Evolutionary conservation across 805 yeast genomes (phyloP).

Genomic region (Candida krabiensis): DNA sequence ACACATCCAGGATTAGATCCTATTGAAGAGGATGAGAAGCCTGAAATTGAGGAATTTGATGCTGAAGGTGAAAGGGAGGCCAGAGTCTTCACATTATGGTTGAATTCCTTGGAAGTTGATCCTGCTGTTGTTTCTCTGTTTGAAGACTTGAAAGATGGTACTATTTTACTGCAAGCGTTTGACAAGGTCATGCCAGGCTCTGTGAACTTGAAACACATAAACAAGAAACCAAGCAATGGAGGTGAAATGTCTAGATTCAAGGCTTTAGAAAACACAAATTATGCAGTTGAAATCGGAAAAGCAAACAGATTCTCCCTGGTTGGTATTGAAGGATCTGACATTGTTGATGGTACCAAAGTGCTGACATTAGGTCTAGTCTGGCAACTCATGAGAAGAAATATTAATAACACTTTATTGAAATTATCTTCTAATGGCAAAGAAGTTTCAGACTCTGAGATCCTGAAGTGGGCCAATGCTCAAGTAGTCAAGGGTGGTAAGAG

Average conservation of each 20-base stretch:
- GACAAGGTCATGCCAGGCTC: conserved; percentile 95
- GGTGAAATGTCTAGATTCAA: conserved; percentile 83
- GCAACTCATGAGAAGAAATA: conserved; percentile 98
- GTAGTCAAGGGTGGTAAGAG: conserved; percentile 83
- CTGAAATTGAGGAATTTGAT: conserved; percentile 96
- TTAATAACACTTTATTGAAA: conserved; percentile 75
- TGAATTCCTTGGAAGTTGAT: conserved; percentile 92
- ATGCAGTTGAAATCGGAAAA: conserved; percentile 96
- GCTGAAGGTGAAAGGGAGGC: conserved; percentile 99
- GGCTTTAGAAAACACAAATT: conserved; percentile 96
- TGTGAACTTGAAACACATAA: conserved; percentile 75
- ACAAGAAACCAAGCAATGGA: conserved; percentile 78
- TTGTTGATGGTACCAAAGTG: conserved; percentile 87
- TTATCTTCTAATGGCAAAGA: conserved; percentile 73
- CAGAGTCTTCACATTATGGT: conserved; percentile 95
- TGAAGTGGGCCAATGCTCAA: conserved; percentile 91
- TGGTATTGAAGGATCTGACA: conserved; percentile 98
- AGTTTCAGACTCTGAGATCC: conserved; percentile 79
- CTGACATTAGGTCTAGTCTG: conserved; percentile 92
- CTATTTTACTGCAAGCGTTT: conserved; percentile 83
- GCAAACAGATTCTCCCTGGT: conserved; percentile 90
- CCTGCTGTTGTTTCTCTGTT: conserved; percentile 90
- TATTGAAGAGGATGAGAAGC: conserved; percentile 83
- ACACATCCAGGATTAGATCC: conserved; percentile 97
- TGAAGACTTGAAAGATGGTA: conserved; percentile 94